phyloP scores from a whole-genome alignment of 2,329 filamentous ascomycete species.

The Nemania diffusa region DNA sequence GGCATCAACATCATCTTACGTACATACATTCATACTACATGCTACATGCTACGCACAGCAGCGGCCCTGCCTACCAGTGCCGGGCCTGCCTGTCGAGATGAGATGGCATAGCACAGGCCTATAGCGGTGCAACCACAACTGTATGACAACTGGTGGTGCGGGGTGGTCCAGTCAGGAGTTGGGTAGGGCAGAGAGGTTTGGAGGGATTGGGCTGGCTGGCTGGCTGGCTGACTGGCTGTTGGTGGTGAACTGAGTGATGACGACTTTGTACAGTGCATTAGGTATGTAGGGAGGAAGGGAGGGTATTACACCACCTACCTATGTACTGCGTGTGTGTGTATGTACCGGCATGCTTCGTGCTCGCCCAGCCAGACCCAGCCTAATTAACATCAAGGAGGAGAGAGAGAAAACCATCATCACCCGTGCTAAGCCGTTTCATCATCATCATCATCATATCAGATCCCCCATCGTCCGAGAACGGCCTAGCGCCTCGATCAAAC shows the following conservation, averaged over 20 bases:
- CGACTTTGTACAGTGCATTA: background rate
- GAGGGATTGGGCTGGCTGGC: no score
- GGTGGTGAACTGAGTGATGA: background rate
- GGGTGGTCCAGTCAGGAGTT: background rate
- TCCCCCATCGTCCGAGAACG: background rate
- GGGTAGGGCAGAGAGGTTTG: background rate
- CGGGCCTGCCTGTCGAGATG: background rate
- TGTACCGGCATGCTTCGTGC: background rate
- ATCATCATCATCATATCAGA: background rate
- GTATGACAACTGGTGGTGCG: background rate
- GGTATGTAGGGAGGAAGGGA: background rate
- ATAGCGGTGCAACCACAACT: background rate
- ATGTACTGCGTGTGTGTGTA: background rate
- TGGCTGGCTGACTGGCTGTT: no score
- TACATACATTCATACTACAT: background rate
- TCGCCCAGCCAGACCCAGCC: background rate
- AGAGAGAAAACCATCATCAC: background rate
- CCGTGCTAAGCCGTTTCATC: background rate
- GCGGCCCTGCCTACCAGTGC: no score
- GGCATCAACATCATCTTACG: slow-evolving; percentile 12
- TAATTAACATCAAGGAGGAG: background rate
- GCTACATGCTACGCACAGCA: no score
- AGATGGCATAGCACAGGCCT: background rate
- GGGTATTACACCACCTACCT: background rate
- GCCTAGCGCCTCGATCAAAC: slow-evolving; percentile 5